Evolutionary conservation across 176 grass and related monocot species (phyloP), one percentile per base, ranked within the genome.

Genomic region (Carex myosuroides): DNA sequence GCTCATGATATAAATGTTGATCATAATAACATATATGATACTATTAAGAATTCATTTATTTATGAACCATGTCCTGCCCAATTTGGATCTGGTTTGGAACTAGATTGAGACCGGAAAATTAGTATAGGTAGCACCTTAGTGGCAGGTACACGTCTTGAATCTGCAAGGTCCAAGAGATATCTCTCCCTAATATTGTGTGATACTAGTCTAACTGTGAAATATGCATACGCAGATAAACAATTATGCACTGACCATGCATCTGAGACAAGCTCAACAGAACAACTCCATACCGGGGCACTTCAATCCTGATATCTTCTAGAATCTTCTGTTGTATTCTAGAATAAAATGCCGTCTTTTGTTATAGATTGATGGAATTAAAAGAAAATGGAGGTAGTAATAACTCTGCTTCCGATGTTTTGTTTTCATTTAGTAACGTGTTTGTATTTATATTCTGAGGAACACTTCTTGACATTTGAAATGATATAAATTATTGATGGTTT

Each of bases 231-330:
- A 94, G 93, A 92, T 95, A 57, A 95, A 90, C 83, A 95, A 95
- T 59, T 95, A 95, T 50, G 90, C 88, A 14, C 87, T 95, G 18
- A 90, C 85, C 68, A 89, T 95, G 93, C 93, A 95, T 81, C 85
- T 95, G 66, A 91, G 88, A 87, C 93, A 92, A 82, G 91, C 93
- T 77, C 93, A 95, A 85, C 93, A 95, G 85, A 95, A 30, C 83
- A 90, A 16, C 85, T 89, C 90, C 52, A 92, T 95, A 2, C 91
- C 90, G 0, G 93, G 93, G 16, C 93, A 62, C 44, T 95, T 82
- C 67, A 88, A 95, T 85, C 93, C 89, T 26, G 93, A 95, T 77
- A 88, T 50, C 46, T 50, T 50, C 46, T 50, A 50, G 44, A 70
- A 85, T 46, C 48, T 41, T 60, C 55, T 60, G 55, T 50, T 12